Conservation (phyloP, 192 early-diverging fungal species). For the Backusella luteola region DNA sequence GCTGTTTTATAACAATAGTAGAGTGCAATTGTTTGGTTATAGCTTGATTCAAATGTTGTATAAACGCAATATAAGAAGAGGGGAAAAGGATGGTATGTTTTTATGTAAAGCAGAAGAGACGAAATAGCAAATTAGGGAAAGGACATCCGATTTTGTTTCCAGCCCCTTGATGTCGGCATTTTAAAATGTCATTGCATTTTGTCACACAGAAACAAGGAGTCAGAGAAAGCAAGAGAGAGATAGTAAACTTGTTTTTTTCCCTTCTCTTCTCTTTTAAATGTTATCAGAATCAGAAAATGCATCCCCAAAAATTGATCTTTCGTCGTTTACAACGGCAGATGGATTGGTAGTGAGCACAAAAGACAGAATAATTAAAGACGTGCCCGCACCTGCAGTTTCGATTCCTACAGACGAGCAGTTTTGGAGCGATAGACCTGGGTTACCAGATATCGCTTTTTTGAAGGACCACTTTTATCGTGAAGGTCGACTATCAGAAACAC, state of each 20-base stretch:
- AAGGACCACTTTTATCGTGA: conserved; percentile 93
- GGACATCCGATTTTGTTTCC: conserved; percentile 3
- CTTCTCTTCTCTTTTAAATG: conserved; percentile 11
- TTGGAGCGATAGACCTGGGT: conserved; percentile 51
- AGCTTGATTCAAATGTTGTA: neutral
- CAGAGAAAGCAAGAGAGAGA: neutral
- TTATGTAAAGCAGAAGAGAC: neutral
- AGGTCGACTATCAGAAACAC: conserved; percentile 86
- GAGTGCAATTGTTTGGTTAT: neutral
- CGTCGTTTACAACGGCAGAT: conserved; percentile 70
- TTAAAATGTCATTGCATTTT: neutral
- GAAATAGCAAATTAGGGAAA: neutral
- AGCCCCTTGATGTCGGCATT: neutral
- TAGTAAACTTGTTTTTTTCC: neutral
- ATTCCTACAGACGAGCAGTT: conserved; percentile 54
- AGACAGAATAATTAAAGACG: conserved; percentile 75
- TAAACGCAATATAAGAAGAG: neutral
- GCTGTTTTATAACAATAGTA: neutral
- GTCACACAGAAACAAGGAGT: conserved; percentile 2
- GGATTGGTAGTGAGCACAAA: conserved; percentile 69
- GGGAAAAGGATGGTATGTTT: neutral
- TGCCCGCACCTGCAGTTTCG: conserved; percentile 53
- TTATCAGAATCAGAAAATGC: conserved; percentile 16
- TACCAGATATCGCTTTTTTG: conserved; percentile 81
- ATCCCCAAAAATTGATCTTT: conserved; percentile 75